Evolutionary conservation across 2,329 filamentous ascomycete genomes (phyloP), one percentile per base, ranked within the genome.

Genomic region (Colletotrichum destructivum): DNA sequence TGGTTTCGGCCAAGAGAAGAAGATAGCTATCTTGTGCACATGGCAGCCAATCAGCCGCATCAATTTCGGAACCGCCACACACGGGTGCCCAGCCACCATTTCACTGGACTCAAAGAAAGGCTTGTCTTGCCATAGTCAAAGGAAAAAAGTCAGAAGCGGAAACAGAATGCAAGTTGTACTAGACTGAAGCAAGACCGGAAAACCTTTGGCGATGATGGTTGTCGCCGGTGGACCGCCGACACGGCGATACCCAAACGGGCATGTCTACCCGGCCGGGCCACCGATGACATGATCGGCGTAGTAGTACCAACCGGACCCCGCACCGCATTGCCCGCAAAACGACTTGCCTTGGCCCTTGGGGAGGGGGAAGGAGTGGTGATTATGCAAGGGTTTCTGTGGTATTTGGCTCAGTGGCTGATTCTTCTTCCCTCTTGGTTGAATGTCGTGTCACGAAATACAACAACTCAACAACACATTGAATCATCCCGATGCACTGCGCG

Each of bases 211-310:
- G 40, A 7, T 2, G n/a, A 9, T n/a, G n/a, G 54, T 11, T 56
- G 18, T 56, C 54, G 35, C 35, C 35, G 31, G 54, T n/a, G 31
- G n/a, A 21, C 54, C 3, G 8, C 6, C 54, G 44, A 26, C 49
- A 18, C 26, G 18, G 23, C 44, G 11, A 42, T 52, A 18, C 46
- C 60, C 46, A 51, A 62, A 62, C 35, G 46, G 60, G 60, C 60
- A 62, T 62, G 44, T 62, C 31, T 49, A 62, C 51, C 46, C 60
- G 60, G 31, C 46, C 60, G 60, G 31, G 21, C 35, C n/a, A 51
- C 35, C 60, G 35, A 31, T 35, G 31, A 35, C 31, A 31, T 35
- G 31, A 35, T 5, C 31, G 31, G 31, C 31, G 31, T 35, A 35
- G 31, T 35, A 35, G 31, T 9, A 40, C n/a, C n/a, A 35, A 35